Evolutionary conservation across 2,329 filamentous ascomycete genomes (phyloP).

Genomic region (Leptographium galeiforme): DNA sequence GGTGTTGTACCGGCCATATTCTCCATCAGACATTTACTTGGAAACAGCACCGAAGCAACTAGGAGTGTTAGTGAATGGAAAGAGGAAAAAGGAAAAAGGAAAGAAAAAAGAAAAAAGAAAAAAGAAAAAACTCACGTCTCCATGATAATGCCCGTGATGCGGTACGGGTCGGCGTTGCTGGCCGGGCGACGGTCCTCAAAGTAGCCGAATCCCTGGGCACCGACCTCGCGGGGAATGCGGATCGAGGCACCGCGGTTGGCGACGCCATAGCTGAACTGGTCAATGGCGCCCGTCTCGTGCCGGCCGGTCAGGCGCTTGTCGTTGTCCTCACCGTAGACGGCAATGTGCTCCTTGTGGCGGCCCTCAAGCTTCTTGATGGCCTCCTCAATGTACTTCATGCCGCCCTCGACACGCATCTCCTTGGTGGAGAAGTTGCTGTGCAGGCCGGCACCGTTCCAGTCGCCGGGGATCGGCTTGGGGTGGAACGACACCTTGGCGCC

Average conservation of each 20-base stretch:
- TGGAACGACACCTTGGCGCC: slow-evolving; percentile 90
- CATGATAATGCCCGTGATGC: slow-evolving; percentile 34
- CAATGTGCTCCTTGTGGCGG: slow-evolving; percentile 71
- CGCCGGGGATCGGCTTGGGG: slow-evolving; percentile 85
- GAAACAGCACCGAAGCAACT: slow-evolving; percentile 11
- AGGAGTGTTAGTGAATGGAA: not conserved
- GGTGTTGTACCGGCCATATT: not conserved
- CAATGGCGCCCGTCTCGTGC: slow-evolving; percentile 89
- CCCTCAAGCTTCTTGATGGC: slow-evolving; percentile 72
- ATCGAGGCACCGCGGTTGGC: slow-evolving; percentile 93
- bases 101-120: not conserved
- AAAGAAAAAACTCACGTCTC: slow-evolving; percentile 13
- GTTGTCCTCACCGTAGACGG: slow-evolving; percentile 90
- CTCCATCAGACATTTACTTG: slow-evolving; percentile 3
- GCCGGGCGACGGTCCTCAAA: slow-evolving; percentile 48
- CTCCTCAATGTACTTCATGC: slow-evolving; percentile 88
- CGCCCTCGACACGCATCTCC: slow-evolving; percentile 78
- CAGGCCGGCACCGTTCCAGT: slow-evolving; percentile 75
- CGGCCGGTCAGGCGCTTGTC: slow-evolving; percentile 82
- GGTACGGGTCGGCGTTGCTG: slow-evolving; percentile 70
- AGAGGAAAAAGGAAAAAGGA: not conserved
- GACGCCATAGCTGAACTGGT: slow-evolving; percentile 86
- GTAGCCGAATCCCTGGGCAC: slow-evolving; percentile 62
- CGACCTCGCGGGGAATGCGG: slow-evolving; percentile 57
- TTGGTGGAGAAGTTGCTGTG: slow-evolving; percentile 85